Conservation (phyloP, 2,329 filamentous ascomycete species). For the Neofusicoccum sp. region DNA sequence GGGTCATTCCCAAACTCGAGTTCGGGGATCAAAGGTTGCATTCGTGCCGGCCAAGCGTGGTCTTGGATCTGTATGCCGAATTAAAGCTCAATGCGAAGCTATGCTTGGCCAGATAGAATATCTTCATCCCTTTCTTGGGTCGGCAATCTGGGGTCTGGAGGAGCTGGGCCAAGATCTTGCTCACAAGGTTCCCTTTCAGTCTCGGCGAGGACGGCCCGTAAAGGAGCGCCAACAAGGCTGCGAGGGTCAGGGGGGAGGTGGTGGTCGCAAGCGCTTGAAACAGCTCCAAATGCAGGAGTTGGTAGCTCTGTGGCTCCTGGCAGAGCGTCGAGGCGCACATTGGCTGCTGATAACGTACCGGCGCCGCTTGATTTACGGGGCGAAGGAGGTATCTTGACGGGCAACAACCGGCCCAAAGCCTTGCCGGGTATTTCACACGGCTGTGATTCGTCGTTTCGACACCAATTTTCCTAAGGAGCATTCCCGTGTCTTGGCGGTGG, state of each 20-base stretch:
- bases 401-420: not conserved
- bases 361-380: not conserved
- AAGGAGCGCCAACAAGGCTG: no score
- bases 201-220: not conserved
- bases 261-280: not conserved
- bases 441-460: slow-evolving; percentile 8
- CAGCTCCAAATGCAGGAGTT: not conserved
- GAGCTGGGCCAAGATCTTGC: not conserved
- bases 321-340: not conserved
- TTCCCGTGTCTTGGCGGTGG: slow-evolving; percentile 16
- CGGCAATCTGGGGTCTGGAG: not conserved
- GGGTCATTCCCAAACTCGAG: slow-evolving; percentile 12
- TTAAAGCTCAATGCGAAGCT: not conserved
- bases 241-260: not conserved
- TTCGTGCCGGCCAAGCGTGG: slow-evolving; percentile 16
- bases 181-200: no score
- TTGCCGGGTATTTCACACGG: not conserved
- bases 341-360: not conserved
- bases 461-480: slow-evolving; percentile 6
- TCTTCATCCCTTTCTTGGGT: slow-evolving; percentile 14
- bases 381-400: slow-evolving; percentile 8
- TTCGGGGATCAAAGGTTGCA: slow-evolving; percentile 5
- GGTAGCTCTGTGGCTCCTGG: not conserved
- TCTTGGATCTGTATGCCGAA: not conserved
- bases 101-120: slow-evolving; percentile 5